These are phyloP conservation scores for Penicillium crystallinum DNA, from an alignment of 495 filamentous ascomycete genomes.

Conservation along the genomic window DNA sequence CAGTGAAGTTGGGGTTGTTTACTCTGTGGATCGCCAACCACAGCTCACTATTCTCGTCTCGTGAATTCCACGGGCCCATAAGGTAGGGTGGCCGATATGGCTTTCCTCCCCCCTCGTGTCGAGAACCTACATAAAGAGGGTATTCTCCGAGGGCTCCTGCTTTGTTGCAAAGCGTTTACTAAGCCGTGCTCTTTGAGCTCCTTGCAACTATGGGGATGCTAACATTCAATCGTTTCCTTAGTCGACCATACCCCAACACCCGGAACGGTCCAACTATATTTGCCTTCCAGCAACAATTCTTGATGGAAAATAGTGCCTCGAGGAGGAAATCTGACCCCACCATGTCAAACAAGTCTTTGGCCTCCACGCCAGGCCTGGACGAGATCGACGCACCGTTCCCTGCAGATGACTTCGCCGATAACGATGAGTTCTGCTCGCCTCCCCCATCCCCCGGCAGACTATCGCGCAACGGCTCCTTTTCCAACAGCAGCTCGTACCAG, in stretches of 20 bases:
- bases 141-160: not conserved
- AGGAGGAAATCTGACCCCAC: constrained; percentile 24
- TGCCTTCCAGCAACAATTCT: constrained; percentile 40
- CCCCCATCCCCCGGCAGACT: constrained; percentile 37
- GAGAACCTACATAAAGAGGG: constrained; percentile 5
- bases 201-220: constrained; percentile 37
- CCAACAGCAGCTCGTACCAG: constrained; percentile 69
- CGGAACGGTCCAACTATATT: constrained; percentile 41
- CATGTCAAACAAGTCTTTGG: constrained; percentile 25
- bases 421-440: constrained; percentile 36
- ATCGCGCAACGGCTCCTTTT: constrained; percentile 71
- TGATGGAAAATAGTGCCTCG: constrained; percentile 34
- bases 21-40: constrained; percentile 15
- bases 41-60: constrained; percentile 3
- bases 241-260: constrained; percentile 34
- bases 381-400: constrained; percentile 19
- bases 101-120: constrained; percentile 3
- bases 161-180: not conserved
- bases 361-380: constrained; percentile 21
- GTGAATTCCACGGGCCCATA: constrained; percentile 13
- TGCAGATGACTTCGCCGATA: constrained; percentile 23
- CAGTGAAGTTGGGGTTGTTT: not conserved
- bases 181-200: not conserved
- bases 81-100: constrained; percentile 7
- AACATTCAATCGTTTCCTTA: constrained; percentile 42